Evolutionary conservation across 2,329 filamentous ascomycete genomes (phyloP), one percentile per base, ranked within the genome.

Genomic region (Fusarium continuum): DNA sequence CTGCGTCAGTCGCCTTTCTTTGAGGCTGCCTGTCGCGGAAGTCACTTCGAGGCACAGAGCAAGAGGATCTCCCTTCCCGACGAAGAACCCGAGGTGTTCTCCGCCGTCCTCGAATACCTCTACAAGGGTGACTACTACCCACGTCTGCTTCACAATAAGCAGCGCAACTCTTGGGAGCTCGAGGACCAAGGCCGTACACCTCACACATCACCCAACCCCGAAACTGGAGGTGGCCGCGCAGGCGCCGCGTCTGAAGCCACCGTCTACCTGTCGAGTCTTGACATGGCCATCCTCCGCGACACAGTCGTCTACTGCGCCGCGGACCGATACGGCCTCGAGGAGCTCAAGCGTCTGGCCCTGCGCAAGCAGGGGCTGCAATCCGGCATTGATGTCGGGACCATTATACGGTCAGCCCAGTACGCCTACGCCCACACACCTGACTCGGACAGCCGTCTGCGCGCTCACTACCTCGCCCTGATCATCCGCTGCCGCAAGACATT

Each of bases 61-160:
- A 91, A 87, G 87, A 92, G 86, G 78, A 89, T 86, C 82, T 91
- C 83, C 82, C 90, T 85, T 73, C 83, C 82, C 65, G 82, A 86
- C 73, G 90, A 91, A 84, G 92, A 96, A 82, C 92, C 93, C 70
- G 93, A 96, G 83, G 86, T 96, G 77, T 91, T 97, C 79, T 96
- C 92, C 76, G 93, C 91, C 73, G 84, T 97, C 73, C 92, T 97
- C 81, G 93, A 97, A 82, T 97, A 93, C 78, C 88, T 97, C 69
- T 97, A 97, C 89, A 96, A 96, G 83, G 92, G 91, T 69, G 93
- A 96, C 84, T 97, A 96, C 81, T 95, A 91, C 78, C 93, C 93
- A 53, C 91, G 92, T 77, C 84, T 97, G 80, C 75, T 96, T 70
- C 91, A 92, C 78, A 91, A 91, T 85, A 92, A 91, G 84, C 88